phyloP scores from a whole-genome alignment of 305 asterid genomes.

The Nicotiana rustica region DNA sequence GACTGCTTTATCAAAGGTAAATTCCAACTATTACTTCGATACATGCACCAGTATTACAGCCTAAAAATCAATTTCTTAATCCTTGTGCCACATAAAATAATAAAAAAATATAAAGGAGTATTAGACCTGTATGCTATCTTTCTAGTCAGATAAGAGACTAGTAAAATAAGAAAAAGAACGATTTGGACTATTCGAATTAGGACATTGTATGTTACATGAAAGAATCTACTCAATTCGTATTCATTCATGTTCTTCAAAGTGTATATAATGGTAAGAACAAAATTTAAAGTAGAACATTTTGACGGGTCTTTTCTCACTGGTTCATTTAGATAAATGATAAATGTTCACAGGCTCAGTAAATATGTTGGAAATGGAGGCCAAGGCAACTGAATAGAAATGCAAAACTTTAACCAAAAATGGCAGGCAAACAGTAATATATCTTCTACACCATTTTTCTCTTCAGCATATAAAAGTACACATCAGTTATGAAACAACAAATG shows the following conservation, averaged over 20 bases:
- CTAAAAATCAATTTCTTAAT: background rate
- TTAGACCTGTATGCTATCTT: constrained; percentile 17
- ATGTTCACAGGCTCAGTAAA: constrained; percentile 5
- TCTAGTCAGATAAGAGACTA: constrained; percentile 21
- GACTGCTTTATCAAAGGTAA: constrained; percentile 23
- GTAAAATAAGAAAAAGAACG: constrained; percentile 18
- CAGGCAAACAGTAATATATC: constrained; percentile 14
- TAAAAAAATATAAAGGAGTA: constrained; percentile 6
- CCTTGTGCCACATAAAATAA: constrained; percentile 2
- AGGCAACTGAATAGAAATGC: background rate
- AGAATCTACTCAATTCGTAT: constrained; percentile 24
- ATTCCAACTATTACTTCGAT: constrained; percentile 25
- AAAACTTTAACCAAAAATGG: background rate
- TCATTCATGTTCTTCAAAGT: constrained; percentile 18
- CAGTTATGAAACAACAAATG: constrained; percentile 30
- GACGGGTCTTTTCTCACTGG: background rate
- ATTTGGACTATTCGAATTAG: background rate
- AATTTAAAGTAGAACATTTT: background rate
- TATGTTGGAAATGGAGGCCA: constrained; percentile 10
- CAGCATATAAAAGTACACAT: constrained; percentile 12
- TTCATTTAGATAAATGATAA: constrained; percentile 10
- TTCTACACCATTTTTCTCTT: constrained; percentile 5
- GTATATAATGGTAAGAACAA: constrained; percentile 1
- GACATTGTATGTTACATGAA: constrained; percentile 3
- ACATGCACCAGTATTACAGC: constrained; percentile 6